Conservation (phyloP, 108 stramenopile genomes). For the Cyclotella choctawhatcheeana region DNA sequence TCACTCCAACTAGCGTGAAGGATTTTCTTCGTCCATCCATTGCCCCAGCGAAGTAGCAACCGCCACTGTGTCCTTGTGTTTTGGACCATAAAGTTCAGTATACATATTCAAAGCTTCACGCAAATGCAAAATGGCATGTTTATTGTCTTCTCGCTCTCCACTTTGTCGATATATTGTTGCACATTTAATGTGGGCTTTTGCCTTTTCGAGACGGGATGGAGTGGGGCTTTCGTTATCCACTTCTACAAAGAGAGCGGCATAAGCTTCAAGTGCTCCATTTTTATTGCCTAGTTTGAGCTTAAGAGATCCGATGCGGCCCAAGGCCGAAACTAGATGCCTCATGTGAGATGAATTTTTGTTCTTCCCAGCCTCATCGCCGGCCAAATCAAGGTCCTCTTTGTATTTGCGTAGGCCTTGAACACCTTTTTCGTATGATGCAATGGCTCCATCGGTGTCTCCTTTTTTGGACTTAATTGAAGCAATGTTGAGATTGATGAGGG, state of each 20-base stretch:
- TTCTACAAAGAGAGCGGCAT: slow-evolving; percentile 67
- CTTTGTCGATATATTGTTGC: slow-evolving; percentile 86
- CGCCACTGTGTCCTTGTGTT: slow-evolving; percentile 86
- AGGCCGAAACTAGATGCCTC: slow-evolving; percentile 84
- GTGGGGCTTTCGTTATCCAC: slow-evolving; percentile 76
- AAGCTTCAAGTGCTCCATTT: slow-evolving; percentile 79
- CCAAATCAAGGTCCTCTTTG: slow-evolving; percentile 67
- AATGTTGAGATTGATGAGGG: slow-evolving; percentile 88
- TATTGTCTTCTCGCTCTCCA: slow-evolving; percentile 66
- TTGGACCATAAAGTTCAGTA: slow-evolving; percentile 78
- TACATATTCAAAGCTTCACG: slow-evolving; percentile 89
- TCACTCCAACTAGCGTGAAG: slow-evolving; percentile 22
- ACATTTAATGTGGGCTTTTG: slow-evolving; percentile 89
- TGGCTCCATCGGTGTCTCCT: slow-evolving; percentile 74
- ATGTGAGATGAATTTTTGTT: slow-evolving; percentile 79
- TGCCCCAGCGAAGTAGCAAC: slow-evolving; percentile 84
- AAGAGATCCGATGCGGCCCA: slow-evolving; percentile 85
- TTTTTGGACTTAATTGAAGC: slow-evolving; percentile 89
- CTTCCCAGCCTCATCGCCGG: slow-evolving; percentile 51
- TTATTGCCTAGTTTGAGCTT: slow-evolving; percentile 83
- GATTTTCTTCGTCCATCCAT: slow-evolving; percentile 76
- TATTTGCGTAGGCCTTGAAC: slow-evolving; percentile 78
- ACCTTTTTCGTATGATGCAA: slow-evolving; percentile 79
- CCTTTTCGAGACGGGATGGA: slow-evolving; percentile 81
- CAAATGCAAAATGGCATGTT: slow-evolving; percentile 75